Conservation (phyloP, 768 basidiomycete genomes). For the Mycena kentingensis region DNA sequence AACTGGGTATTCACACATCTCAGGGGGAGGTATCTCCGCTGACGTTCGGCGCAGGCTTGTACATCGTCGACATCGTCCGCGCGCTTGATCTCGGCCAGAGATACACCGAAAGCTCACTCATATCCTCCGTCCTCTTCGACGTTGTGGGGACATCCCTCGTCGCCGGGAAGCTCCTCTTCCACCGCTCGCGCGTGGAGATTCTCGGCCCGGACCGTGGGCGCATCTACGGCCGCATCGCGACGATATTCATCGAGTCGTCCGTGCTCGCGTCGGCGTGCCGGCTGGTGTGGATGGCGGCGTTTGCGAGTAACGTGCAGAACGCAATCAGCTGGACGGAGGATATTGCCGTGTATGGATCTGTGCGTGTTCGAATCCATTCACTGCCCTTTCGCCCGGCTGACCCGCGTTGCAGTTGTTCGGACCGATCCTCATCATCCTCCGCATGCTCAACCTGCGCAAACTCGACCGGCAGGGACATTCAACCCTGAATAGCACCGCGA, state of each 20-base stretch:
- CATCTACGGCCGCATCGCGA: slow-evolving; percentile 1
- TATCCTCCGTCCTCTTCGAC: slow-evolving; percentile 7
- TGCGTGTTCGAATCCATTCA: background rate
- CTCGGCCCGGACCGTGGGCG: slow-evolving; percentile 6
- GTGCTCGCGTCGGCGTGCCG: slow-evolving; percentile 9
- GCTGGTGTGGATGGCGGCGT: slow-evolving; percentile 17
- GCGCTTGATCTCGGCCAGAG: slow-evolving; percentile 4
- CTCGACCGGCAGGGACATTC: too few relatives aligned
- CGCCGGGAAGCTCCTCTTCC: slow-evolving; percentile 10
- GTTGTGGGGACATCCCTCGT: slow-evolving; percentile 3
- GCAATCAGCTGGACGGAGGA: slow-evolving; percentile 9
- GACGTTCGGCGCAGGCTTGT: background rate
- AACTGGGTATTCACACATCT: slow-evolving; percentile 1
- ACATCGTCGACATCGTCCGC: slow-evolving; percentile 2
- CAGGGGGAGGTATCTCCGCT: background rate
- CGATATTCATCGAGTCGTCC: slow-evolving; percentile 9
- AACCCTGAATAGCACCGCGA: too few relatives aligned
- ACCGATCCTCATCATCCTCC: slow-evolving; percentile 2
- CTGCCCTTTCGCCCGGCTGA: background rate
- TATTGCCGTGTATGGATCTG: slow-evolving; percentile 7
- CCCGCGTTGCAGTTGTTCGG: background rate
- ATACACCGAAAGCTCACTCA: slow-evolving; percentile 3
- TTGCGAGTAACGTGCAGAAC: slow-evolving; percentile 8
- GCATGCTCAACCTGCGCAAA: slow-evolving; percentile 22
- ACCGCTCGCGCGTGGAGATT: slow-evolving; percentile 7